Conservation (phyloP, 2,329 filamentous ascomycete species). For the Polychaeton citri region DNA sequence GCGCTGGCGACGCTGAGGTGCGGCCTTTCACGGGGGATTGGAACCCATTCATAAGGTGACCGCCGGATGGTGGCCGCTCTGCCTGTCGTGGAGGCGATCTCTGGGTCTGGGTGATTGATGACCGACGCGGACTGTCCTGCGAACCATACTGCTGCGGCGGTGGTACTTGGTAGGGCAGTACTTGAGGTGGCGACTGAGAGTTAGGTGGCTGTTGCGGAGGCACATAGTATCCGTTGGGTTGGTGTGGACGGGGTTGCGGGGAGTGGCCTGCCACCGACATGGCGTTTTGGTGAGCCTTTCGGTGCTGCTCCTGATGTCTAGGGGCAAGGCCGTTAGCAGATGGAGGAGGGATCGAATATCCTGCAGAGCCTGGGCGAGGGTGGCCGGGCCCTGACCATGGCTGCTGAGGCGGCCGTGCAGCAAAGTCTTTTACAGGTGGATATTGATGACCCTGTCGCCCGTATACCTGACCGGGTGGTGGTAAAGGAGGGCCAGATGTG, state of each 20-base stretch:
- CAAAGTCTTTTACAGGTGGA: slow-evolving; percentile 17
- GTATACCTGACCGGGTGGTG: slow-evolving; percentile 30
- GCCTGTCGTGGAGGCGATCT: slow-evolving; percentile 6
- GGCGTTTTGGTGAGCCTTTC: slow-evolving; percentile 20
- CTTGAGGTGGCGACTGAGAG: no score
- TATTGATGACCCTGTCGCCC: slow-evolving; percentile 26
- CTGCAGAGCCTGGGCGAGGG: slow-evolving; percentile 8
- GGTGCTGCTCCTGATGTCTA: slow-evolving; percentile 17
- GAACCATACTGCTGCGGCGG: no score
- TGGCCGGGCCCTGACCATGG: slow-evolving; percentile 15
- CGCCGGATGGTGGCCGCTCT: slow-evolving; percentile 8
- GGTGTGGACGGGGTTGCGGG: background rate
- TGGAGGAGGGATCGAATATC: slow-evolving; percentile 9
- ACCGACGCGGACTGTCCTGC: no score
- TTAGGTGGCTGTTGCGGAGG: slow-evolving; percentile 6
- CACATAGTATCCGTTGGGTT: slow-evolving; percentile 1
- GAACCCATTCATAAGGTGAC: slow-evolving; percentile 18
- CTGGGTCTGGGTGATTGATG: no score
- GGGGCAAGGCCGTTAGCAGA: slow-evolving; percentile 11
- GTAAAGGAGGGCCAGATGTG: slow-evolving; percentile 18
- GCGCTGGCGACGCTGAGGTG: slow-evolving; percentile 8
- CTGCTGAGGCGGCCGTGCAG: slow-evolving; percentile 14
- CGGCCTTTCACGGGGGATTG: slow-evolving; percentile 14
- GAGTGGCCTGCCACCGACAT: slow-evolving; percentile 6
- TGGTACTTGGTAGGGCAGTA: no score